Conservation (phyloP, 805 yeast genomes). For the Spathaspora arborariae region DNA sequence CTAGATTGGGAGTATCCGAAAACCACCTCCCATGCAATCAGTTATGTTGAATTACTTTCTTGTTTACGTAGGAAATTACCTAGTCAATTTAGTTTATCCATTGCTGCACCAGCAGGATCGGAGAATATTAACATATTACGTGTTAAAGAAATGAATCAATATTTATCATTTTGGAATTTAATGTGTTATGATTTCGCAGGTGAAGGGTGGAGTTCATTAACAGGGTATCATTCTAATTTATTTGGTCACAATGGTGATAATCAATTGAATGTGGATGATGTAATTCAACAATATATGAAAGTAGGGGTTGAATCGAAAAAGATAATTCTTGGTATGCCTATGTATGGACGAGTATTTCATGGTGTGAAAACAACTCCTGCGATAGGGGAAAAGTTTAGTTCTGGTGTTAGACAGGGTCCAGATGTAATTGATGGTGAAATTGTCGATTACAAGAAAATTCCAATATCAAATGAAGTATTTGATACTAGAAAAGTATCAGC, state of each 20-base stretch:
- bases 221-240: slow-evolving; percentile 68
- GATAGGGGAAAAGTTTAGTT: slow-evolving; percentile 38
- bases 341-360: slow-evolving; percentile 57
- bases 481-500: slow-evolving; percentile 52
- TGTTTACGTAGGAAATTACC: slow-evolving; percentile 15
- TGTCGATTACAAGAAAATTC: slow-evolving; percentile 55
- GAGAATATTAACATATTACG: slow-evolving; percentile 42
- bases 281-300: slow-evolving; percentile 41
- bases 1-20: slow-evolving; percentile 93
- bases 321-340: slow-evolving; percentile 80
- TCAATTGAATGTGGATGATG: slow-evolving; percentile 44
- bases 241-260: slow-evolving; percentile 43
- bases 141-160: slow-evolving; percentile 51
- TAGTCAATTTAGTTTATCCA: slow-evolving; percentile 44
- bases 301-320: slow-evolving; percentile 46
- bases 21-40: slow-evolving; percentile 40
- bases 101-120: slow-evolving; percentile 73
- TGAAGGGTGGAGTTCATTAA: slow-evolving; percentile 54
- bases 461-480: slow-evolving; percentile 37
- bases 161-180: slow-evolving; percentile 70
- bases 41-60: slow-evolving; percentile 26
- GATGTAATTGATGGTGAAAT: slow-evolving; percentile 43
- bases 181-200: slow-evolving; percentile 93
- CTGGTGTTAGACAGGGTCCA: slow-evolving; percentile 4
- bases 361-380: slow-evolving; percentile 33